Evolutionary conservation across 768 basidiomycete species (phyloP).

Genomic region (Russula brevipes): DNA sequence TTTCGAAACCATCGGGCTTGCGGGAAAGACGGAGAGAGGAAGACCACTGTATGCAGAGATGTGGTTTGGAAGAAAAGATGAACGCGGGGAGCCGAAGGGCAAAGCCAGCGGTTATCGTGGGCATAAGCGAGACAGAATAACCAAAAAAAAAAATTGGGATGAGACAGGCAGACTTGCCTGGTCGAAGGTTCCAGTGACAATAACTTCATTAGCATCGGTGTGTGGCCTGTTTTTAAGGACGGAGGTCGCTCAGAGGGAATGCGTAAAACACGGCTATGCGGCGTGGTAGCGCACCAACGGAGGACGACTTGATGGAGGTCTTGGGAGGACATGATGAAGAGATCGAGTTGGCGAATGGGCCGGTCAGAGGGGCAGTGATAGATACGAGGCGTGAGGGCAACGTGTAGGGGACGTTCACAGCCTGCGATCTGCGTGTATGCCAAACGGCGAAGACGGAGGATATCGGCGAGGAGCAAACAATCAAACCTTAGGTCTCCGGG

Average conservation of each 20-base stretch:
- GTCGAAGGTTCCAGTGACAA: constrained; percentile 27
- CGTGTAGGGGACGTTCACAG: constrained; percentile 4
- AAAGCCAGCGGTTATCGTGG: constrained; percentile 18
- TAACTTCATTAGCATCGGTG: constrained; percentile 23
- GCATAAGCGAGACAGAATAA: constrained; percentile 16
- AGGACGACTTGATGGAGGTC: constrained; percentile 20
- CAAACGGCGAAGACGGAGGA: neutral
- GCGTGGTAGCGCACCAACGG: constrained; percentile 21
- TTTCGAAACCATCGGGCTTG: constrained; percentile 30
- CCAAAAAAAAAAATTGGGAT: neutral
- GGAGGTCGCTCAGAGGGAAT: neutral
- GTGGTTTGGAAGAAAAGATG: constrained; percentile 10
- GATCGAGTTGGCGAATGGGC: constrained; percentile 4
- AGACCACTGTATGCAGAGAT: constrained; percentile 27
- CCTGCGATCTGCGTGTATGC: neutral
- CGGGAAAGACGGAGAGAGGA: constrained; percentile 31
- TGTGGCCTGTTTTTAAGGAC: constrained; percentile 24
- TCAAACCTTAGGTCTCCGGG: constrained; percentile 3
- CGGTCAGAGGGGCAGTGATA: neutral
- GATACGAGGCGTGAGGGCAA: constrained; percentile 1
- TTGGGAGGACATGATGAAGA: constrained; percentile 13
- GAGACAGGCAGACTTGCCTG: constrained; percentile 21
- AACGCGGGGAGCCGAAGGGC: constrained; percentile 25
- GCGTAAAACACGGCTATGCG: constrained; percentile 12
- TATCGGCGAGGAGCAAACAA: neutral